Conservation (phyloP, 2,329 filamentous ascomycete genomes). For the Trichothecium roseum region DNA sequence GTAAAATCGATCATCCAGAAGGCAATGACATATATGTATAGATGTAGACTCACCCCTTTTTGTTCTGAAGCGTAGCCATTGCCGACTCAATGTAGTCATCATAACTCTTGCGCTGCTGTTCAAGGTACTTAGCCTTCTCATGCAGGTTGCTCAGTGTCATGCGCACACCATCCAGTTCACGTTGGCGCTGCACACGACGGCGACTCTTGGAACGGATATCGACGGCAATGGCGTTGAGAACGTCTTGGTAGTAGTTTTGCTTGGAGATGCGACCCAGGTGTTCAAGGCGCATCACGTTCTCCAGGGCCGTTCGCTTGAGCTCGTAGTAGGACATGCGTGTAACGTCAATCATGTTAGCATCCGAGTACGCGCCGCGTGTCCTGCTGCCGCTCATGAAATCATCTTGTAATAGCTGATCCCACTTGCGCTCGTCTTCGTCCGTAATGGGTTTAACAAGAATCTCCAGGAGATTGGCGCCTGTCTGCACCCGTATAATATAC, state of each 20-base stretch:
- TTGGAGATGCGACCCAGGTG: slow-evolving; percentile 78
- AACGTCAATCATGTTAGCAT: slow-evolving; percentile 79
- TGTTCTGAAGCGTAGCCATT: slow-evolving; percentile 93
- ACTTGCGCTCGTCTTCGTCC: slow-evolving; percentile 80
- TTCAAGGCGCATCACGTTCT: slow-evolving; percentile 88
- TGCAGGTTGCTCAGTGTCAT: slow-evolving; percentile 66
- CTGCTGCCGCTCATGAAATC: slow-evolving; percentile 61
- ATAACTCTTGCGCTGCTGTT: slow-evolving; percentile 92
- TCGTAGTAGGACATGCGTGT: slow-evolving; percentile 84
- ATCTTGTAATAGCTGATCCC: slow-evolving; percentile 70
- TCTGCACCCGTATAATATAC: slow-evolving; percentile 96
- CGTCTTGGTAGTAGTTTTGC: slow-evolving; percentile 89
- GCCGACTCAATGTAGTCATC: slow-evolving; percentile 99
- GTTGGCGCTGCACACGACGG: slow-evolving; percentile 79
- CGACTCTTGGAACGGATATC: slow-evolving; percentile 97
- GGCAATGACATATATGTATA: background rate
- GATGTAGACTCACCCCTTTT: slow-evolving; percentile 60
- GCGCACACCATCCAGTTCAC: slow-evolving; percentile 77
- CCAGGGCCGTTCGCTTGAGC: slow-evolving; percentile 82
- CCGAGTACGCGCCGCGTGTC: slow-evolving; percentile 79
- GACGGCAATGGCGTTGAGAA: slow-evolving; percentile 93
- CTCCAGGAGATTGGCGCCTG: slow-evolving; percentile 83
- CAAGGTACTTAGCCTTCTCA: slow-evolving; percentile 83
- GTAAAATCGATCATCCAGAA: too few relatives aligned
- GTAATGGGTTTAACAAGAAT: slow-evolving; percentile 87